Evolutionary conservation across 1,284 basidiomycete genomes (phyloP).

Genomic region (Neonothopanus nambi): DNA sequence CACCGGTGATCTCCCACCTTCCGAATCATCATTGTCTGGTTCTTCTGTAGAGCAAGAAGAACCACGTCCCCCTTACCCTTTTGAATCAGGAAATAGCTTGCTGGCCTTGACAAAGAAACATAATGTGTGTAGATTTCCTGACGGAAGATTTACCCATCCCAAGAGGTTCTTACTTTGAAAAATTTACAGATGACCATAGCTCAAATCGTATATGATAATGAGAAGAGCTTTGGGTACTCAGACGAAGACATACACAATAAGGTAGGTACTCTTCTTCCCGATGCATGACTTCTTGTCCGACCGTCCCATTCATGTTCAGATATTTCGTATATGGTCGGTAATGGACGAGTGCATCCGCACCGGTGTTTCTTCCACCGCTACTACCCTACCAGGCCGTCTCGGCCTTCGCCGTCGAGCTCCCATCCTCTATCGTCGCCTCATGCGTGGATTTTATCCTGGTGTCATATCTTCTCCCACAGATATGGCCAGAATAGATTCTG

Average conservation of each 20-base stretch:
- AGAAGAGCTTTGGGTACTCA: constrained; percentile 75
- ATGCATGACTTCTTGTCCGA: constrained; percentile 4
- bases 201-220: constrained; percentile 95
- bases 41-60: constrained; percentile 23
- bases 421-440: constrained; percentile 82
- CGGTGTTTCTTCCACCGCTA: constrained; percentile 81
- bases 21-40: constrained; percentile 16
- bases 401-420: constrained; percentile 79
- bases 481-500: constrained; percentile 47
- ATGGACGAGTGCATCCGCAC: constrained; percentile 94
- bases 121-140: constrained; percentile 58
- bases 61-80: constrained; percentile 79
- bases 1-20: constrained; percentile 7
- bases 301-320: constrained; percentile 33
- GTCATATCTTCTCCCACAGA: constrained; percentile 40
- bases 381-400: constrained; percentile 84
- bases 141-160: constrained; percentile 2
- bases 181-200: constrained; percentile 80
- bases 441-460: constrained; percentile 83
- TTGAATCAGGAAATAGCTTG: constrained; percentile 78
- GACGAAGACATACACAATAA: constrained; percentile 78
- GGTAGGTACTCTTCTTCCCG: constrained; percentile 35
- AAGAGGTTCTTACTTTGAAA: not conserved
- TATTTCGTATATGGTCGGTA: constrained; percentile 83
- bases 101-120: constrained; percentile 79